phyloP scores from a whole-genome alignment of 768 basidiomycete species.

The Neoboletus magnificus region DNA sequence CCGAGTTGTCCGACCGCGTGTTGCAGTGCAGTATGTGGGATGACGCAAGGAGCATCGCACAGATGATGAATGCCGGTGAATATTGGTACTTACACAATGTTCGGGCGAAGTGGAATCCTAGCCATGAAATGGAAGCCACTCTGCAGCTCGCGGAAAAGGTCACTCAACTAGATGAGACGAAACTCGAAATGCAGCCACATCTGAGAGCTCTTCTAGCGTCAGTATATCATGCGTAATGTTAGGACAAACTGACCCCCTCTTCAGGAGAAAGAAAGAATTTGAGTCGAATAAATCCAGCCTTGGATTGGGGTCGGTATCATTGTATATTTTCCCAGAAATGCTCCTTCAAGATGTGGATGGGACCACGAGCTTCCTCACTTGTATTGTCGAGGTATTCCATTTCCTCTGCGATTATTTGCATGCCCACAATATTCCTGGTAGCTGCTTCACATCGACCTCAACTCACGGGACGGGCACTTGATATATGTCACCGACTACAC shows the following conservation, averaged over 20 bases:
- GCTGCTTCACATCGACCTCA: slow-evolving; percentile 44
- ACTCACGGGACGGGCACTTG: slow-evolving; percentile 33
- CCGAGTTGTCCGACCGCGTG: slow-evolving; percentile 40
- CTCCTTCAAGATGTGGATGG: slow-evolving; percentile 47
- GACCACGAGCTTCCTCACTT: slow-evolving; percentile 46
- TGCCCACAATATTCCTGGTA: slow-evolving; percentile 20
- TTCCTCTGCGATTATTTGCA: neutral
- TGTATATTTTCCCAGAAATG: slow-evolving; percentile 39
- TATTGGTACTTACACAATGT: slow-evolving; percentile 55
- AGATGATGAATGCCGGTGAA: slow-evolving; percentile 44
- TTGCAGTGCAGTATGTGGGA: slow-evolving; percentile 64
- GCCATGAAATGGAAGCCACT: slow-evolving; percentile 52
- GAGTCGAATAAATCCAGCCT: slow-evolving; percentile 18
- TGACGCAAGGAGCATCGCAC: slow-evolving; percentile 39
- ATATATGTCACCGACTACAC: slow-evolving; percentile 71
- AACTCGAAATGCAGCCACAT: slow-evolving; percentile 33
- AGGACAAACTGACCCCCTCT: slow-evolving; percentile 1
- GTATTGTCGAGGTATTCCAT: slow-evolving; percentile 52
- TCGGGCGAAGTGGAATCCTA: slow-evolving; percentile 38
- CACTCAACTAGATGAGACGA: slow-evolving; percentile 39
- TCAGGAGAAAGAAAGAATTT: slow-evolving; percentile 50
- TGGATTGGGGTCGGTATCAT: slow-evolving; percentile 22
- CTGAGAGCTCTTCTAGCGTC: slow-evolving; percentile 54
- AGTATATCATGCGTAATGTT: slow-evolving; percentile 20
- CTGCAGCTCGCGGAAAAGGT: slow-evolving; percentile 45